Evolutionary conservation across 345 rosid genomes (phyloP).

Genomic region (Eucalyptus brandiana): DNA sequence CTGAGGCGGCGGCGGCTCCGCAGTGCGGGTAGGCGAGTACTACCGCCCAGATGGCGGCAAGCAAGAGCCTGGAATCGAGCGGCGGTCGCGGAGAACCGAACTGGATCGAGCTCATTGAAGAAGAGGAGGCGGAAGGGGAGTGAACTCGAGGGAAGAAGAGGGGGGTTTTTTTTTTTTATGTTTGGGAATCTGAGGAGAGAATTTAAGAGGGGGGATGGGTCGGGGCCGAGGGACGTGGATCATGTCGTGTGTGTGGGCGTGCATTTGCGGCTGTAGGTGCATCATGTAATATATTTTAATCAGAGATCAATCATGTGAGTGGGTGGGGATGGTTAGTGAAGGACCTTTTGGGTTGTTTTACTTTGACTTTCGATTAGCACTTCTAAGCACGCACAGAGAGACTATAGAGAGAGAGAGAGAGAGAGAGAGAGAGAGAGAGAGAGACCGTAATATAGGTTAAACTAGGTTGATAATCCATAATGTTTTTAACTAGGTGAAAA

Average conservation of each 20-base stretch:
- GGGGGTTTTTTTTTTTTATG: too few species aligned
- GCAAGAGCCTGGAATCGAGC: not conserved
- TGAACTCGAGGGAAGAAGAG: not conserved
- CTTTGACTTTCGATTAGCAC: not conserved
- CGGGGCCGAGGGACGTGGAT: not conserved
- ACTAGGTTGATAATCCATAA: not conserved
- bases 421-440: not conserved
- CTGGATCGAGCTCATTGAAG: not conserved
- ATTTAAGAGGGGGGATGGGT: not conserved
- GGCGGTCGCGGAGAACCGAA: not conserved
- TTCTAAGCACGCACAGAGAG: not conserved
- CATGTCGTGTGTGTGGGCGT: not conserved
- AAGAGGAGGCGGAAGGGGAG: not conserved
- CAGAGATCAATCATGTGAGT: not conserved
- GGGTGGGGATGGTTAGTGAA: not conserved
- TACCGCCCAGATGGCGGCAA: not conserved
- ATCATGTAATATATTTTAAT: not conserved
- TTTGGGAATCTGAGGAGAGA: not conserved
- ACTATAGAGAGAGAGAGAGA: too few species aligned
- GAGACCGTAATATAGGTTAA: not conserved
- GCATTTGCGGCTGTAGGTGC: not conserved
- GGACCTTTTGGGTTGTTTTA: not conserved
- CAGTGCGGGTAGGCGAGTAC: not conserved
- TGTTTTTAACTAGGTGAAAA: not conserved
- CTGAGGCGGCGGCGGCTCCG: not conserved